phyloP scores from a whole-genome alignment of 2,329 filamentous ascomycete species.

The Fusarium luffae region DNA sequence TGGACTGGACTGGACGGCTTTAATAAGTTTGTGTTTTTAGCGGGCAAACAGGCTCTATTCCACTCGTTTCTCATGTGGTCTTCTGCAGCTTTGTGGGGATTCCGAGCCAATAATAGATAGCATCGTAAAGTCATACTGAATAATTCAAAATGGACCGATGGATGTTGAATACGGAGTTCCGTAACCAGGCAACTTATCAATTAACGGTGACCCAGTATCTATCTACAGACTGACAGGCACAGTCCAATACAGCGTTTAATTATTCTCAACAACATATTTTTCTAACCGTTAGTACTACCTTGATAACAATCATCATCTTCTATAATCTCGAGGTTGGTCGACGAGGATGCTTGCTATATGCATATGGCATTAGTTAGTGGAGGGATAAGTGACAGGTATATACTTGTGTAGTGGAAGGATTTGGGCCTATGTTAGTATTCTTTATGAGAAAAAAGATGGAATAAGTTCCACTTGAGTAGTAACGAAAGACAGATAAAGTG shows the following conservation, averaged over 20 bases:
- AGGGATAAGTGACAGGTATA: not conserved
- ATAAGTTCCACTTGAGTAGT: not conserved
- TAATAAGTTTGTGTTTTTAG: conserved; percentile 7
- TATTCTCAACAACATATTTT: not conserved
- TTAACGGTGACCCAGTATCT: not conserved
- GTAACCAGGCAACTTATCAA: not conserved
- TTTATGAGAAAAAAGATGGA: not conserved
- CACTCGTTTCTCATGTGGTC: conserved; percentile 26
- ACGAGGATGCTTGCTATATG: not conserved
- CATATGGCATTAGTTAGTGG: not conserved
- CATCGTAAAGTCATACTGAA: conserved; percentile 1
- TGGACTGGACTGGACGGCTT: conserved; percentile 6
- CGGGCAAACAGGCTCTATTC: conserved; percentile 21
- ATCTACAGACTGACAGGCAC: no score
- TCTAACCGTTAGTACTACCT: not conserved
- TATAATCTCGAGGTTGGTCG: not conserved
- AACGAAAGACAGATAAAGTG: not conserved
- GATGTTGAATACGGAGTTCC: not conserved
- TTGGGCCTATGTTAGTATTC: not conserved
- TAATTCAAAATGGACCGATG: conserved; percentile 16
- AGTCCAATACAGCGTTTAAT: not conserved
- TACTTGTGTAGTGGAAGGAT: not conserved
- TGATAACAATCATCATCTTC: not conserved
- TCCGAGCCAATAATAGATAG: conserved; percentile 36
- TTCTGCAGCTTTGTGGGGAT: conserved; percentile 34